These are phyloP conservation scores for Viola pubescens DNA, from an alignment of 441 rosid species.

Conservation along the genomic window DNA sequence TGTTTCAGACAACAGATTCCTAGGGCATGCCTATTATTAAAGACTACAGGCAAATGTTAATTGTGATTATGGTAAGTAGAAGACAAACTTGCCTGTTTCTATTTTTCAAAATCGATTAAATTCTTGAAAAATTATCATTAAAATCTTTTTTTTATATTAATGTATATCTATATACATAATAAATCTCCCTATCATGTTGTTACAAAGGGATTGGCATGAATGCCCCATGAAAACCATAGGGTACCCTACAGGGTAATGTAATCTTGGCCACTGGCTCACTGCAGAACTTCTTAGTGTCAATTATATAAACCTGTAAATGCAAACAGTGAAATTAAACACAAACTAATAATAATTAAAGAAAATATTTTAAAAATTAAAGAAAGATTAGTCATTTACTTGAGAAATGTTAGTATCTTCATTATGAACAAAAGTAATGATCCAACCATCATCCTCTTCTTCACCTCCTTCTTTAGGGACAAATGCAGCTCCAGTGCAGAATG, in stretches of 20 bases:
- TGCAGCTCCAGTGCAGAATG: constrained; percentile 35
- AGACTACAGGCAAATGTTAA: too few species aligned
- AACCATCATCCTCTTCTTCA: constrained; percentile 45
- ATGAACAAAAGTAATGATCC: constrained; percentile 41
- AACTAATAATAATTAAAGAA: too few species aligned
- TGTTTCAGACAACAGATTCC: too few species aligned
- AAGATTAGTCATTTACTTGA: constrained; percentile 21
- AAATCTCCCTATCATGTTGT: too few species aligned
- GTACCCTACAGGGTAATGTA: constrained; percentile 25
- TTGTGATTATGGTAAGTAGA: too few species aligned
- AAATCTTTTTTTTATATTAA: too few species aligned
- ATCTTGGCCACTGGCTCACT: constrained; percentile 23
- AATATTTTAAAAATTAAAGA: not conserved
- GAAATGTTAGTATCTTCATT: constrained; percentile 30
- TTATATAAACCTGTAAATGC: constrained; percentile 20
- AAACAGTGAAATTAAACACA: not conserved
- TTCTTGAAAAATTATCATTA: too few species aligned
- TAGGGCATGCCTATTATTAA: too few species aligned
- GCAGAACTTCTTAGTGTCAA: constrained; percentile 24
- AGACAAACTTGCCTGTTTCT: too few species aligned
- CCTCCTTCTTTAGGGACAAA: constrained; percentile 30
- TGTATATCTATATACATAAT: too few species aligned
- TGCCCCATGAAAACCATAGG: constrained; percentile 37
- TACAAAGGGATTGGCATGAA: constrained; percentile 15
- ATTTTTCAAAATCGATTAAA: too few species aligned